Base-by-base conservation (phyloP, 257 asterid genomes). In the Capsicum baccatum region DNA sequence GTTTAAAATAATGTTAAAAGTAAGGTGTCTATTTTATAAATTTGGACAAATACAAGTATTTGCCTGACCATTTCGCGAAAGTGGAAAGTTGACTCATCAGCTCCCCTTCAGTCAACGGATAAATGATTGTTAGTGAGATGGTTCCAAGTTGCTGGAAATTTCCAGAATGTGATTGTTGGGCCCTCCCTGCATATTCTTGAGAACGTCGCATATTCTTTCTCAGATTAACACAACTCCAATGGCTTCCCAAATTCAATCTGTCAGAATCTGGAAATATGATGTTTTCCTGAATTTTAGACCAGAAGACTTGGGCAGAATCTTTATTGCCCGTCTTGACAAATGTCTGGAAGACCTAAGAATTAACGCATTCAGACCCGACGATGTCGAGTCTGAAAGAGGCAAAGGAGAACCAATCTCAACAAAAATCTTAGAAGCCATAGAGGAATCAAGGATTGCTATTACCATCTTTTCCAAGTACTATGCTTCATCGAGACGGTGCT, bases 381-480 rank as follows among this genome's bases (percentile, higher is more conserved):
- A 76, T 13, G 7, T 9, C 42, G 9, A 19, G 0, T 26, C 13
- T 47, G 37, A 76, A 9, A 1, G 26, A 26, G 26, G 26, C 26
- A 1, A 37, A 0, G 64, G 47, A 12, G n/a, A 19, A 9, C 52
- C 21, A 35, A 33, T 26, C 7, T 79, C 83, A 55, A 44, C 56
- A 6, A 9, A 55, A 58, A 15, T 37, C 37, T 17, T 8, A 9
- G 58, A 79, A 0, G 48, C 83, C 68, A 57, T 79, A 0, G 69
- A 56, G 42, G 83, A 37, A 12, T 79, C 83, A 17, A 21, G 60
- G 21, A 58, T 80, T 14, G 83, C 83, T 35, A 8, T 80, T 42
- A 57, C 59, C 39, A 64, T 58, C 26, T 80, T 39, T 47, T 80
- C 83, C 6, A 15, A 0, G 70, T 16, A 80, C 83, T 80, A 58